Conservation (phyloP, 805 yeast species). For the Komagataella phaffii region DNA sequence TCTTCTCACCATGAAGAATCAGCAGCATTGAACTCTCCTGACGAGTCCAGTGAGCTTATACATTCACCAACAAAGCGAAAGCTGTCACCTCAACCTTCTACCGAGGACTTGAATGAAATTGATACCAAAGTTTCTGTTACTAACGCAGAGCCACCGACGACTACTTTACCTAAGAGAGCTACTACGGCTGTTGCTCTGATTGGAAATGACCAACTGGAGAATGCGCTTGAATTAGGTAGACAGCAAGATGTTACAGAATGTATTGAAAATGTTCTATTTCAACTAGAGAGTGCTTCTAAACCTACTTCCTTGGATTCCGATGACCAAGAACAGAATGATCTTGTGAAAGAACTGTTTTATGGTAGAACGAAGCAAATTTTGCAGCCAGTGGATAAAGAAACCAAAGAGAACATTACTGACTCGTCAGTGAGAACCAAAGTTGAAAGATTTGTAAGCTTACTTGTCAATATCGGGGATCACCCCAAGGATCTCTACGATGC, state of each 20-base stretch:
- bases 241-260: conserved; percentile 98
- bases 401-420: conserved; percentile 10
- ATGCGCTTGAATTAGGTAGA: conserved; percentile 68
- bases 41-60: neutral
- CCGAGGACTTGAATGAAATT: neutral
- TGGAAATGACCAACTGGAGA: conserved; percentile 52
- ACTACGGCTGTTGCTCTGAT: conserved; percentile 11
- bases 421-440: conserved; percentile 30
- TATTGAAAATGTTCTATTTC: conserved; percentile 85
- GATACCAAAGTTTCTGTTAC: neutral
- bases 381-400: conserved; percentile 26
- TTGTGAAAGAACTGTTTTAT: conserved; percentile 68
- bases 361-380: conserved; percentile 78
- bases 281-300: conserved; percentile 74
- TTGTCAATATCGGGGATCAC: conserved; percentile 79
- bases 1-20: neutral
- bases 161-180: neutral
- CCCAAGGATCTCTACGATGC: conserved; percentile 88
- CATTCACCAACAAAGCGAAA: neutral
- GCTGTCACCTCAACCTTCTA: neutral
- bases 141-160: neutral
- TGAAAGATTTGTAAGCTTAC: conserved; percentile 70
- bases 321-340: conserved; percentile 74
- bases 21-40: neutral
- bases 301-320: conserved; percentile 47